Conservation (phyloP, 2,329 filamentous ascomycete species). For the Dactylellina sp. region DNA sequence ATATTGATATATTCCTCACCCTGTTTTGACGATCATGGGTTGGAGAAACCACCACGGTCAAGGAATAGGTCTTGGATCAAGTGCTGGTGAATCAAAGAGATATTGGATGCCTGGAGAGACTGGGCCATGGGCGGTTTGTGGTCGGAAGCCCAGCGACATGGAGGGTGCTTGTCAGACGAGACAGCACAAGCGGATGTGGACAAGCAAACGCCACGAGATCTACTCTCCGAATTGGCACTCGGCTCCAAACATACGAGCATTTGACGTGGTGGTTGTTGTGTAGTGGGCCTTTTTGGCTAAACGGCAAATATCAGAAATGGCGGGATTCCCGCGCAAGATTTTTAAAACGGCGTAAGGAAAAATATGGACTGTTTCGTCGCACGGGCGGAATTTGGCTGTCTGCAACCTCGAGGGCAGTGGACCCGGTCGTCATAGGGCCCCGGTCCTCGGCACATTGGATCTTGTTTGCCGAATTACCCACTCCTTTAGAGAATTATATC, state of each 20-base stretch:
- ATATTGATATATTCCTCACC: conserved; percentile 21
- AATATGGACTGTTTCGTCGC: not conserved
- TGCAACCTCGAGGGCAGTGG: conserved; percentile 24
- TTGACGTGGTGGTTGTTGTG: not conserved
- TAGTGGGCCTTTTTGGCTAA: conserved; percentile 52
- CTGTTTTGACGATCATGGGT: not conserved
- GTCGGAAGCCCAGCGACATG: too few species aligned
- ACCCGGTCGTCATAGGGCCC: not conserved
- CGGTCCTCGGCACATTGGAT: not conserved
- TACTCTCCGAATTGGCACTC: conserved; percentile 44
- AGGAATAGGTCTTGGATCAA: conserved; percentile 4
- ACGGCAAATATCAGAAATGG: conserved; percentile 27
- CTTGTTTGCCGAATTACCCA: too few species aligned
- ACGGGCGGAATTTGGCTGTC: conserved; percentile 11
- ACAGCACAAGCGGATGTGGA: not conserved
- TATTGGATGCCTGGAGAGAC: conserved; percentile 3
- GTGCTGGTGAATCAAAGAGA: not conserved
- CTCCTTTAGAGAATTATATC: too few species aligned
- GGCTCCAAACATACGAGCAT: conserved; percentile 30
- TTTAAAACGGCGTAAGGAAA: not conserved
- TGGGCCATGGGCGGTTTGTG: not conserved
- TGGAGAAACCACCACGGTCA: conserved; percentile 8
- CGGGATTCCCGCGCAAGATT: not conserved
- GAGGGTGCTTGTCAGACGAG: not conserved
- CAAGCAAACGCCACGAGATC: conserved; percentile 42